A percentile compares a stretch with the other conserved stretches of the same genome.
phyloP scores from a whole-genome alignment of 2,329 filamentous ascomycete species.

The Aureobasidium sp. region DNA sequence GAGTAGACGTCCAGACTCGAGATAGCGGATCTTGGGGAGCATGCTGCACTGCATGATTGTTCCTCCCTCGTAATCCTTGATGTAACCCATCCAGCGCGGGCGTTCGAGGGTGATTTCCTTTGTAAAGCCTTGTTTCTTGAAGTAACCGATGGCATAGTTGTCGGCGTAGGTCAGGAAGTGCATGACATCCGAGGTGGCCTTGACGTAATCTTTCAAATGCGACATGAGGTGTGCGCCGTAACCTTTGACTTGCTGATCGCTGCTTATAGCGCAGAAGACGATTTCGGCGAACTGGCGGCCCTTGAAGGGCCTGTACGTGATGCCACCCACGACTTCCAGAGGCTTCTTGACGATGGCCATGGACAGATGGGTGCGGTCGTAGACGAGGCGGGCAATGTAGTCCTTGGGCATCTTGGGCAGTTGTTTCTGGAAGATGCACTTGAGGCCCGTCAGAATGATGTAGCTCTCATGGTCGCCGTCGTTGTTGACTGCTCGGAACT shows the following conservation, averaged over 20 bases:
- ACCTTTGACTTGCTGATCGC: slow-evolving; percentile 98
- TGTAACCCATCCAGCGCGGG: slow-evolving; percentile 98
- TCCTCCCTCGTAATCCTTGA: slow-evolving; percentile 99
- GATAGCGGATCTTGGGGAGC: slow-evolving; percentile 94
- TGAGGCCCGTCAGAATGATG: slow-evolving; percentile 95
- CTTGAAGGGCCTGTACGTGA: slow-evolving; percentile 96
- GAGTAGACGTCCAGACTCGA: slow-evolving; percentile 93
- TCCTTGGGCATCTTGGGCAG: slow-evolving; percentile 99
- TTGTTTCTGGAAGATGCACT: slow-evolving; percentile 99
- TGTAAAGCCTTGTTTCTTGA: slow-evolving; percentile 99
- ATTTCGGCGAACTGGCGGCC: slow-evolving; percentile 96
- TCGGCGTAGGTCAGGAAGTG: slow-evolving; percentile 99
- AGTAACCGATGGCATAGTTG: slow-evolving; percentile 99
- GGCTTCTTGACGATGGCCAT: slow-evolving; percentile 96
- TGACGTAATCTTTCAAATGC: slow-evolving; percentile 98
- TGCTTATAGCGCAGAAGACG: slow-evolving; percentile 98
- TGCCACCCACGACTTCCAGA: slow-evolving; percentile 69
- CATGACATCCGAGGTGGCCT: slow-evolving; percentile 96
- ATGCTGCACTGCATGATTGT: slow-evolving; percentile 99
- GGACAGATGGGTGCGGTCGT: slow-evolving; percentile 95
- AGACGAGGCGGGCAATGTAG: slow-evolving; percentile 97
- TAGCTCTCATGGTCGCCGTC: slow-evolving; percentile 88
- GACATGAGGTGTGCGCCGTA: slow-evolving; percentile 99
- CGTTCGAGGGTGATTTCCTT: slow-evolving; percentile 97
- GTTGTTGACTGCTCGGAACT: slow-evolving; percentile 98